A percentile compares a stretch with the other conserved stretches of the same genome.
Conservation (phyloP, 306 rosid genomes). For the Casuarina cunninghamiana region DNA sequence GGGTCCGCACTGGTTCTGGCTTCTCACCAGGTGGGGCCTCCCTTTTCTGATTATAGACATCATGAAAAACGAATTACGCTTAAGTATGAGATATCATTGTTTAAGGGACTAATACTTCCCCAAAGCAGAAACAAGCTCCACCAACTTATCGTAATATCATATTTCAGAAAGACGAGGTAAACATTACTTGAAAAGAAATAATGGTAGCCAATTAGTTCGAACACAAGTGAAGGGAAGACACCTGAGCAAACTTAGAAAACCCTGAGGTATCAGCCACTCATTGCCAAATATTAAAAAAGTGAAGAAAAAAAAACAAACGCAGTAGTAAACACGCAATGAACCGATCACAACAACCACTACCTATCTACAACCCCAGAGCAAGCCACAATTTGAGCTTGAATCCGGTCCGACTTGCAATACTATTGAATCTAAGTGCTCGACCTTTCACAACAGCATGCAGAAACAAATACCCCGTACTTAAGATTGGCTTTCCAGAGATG, state of each 20-base stretch:
- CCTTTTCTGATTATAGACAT: conserved; percentile 56
- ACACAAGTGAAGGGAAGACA: not conserved
- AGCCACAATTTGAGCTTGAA: not conserved
- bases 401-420: not conserved
- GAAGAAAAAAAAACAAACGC: no score
- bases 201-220: not conserved
- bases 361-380: no score
- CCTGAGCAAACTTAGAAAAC: not conserved
- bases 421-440: not conserved
- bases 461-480: not conserved
- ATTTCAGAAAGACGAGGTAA: not conserved
- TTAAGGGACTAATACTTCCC: not conserved
- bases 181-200: not conserved
- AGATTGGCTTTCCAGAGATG: not conserved
- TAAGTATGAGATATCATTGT: not conserved
- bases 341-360: no score
- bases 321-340: no score
- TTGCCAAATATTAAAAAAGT: no score
- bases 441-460: not conserved
- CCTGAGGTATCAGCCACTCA: not conserved
- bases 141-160: not conserved
- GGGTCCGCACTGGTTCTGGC: conserved; percentile 93
- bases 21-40: conserved; percentile 93
- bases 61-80: not conserved
- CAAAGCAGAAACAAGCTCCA: not conserved